Base-by-base conservation (phyloP, 805 yeast genomes). In the Candida rishiriensis region DNA sequence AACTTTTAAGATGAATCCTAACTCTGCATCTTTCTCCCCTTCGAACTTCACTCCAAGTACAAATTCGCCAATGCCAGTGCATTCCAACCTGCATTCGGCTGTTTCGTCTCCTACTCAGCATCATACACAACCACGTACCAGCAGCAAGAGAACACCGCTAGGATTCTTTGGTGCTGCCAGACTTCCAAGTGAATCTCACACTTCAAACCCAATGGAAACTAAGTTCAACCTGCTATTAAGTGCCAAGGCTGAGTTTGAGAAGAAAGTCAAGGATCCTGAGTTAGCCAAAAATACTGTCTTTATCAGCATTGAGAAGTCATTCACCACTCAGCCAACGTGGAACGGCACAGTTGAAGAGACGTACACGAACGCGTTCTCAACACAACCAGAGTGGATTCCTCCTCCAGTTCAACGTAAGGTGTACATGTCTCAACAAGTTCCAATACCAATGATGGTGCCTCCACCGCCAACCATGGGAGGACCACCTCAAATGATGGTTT, bases 291-390 rank as follows among this genome's bases (percentile, higher is more conserved):
- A 48, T 10, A 54, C 55, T 53, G 65, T 63, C 34, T 61, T 63
- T 15, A 69, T 73, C 40, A 54, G 63, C 17, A 69, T 82, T 48
- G 89, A 82, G 52, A 78, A 71, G 53, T 81, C 93, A 7, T 87
- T 76, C 60, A 71, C 72, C 34, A 83, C 91, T 0, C 82, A 87
- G 10, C 95, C 95, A 41, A 83, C 90, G 0, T 86, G 95, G 95
- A 70, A 72, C 17, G 66, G 74, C 39, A 78, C 81, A 2, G 30
- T 35, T 7, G 58, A 55, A n/a, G 80, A 76, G 45, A 70, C 83
- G 2, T 78, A 79, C 62, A 74, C 70, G 43, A 63, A 68, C 14
- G 60, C 76, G 34, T 79, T 81, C 63, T 76, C 81, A 2, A 70
- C 43, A 52, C 61, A 41, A 47, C 58, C 56, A 8, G 68, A 67